Evolutionary conservation across 1,139 yeast genomes (phyloP).

Genomic region (Lodderomyces parapsilosis): DNA sequence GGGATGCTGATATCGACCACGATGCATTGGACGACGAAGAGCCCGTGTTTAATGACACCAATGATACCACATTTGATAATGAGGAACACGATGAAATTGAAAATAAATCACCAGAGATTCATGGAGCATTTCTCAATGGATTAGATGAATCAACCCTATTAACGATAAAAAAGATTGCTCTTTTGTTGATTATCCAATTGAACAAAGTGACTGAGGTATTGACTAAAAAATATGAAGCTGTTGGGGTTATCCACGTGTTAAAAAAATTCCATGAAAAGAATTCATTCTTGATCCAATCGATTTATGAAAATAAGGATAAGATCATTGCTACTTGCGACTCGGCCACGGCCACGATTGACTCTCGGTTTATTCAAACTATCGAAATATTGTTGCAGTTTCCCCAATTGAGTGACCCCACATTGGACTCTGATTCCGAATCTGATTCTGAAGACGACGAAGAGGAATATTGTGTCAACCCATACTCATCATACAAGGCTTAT

Average conservation of each 20-base stretch:
- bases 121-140: constrained; percentile 53
- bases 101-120: constrained; percentile 44
- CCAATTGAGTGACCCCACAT: constrained; percentile 10
- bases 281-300: constrained; percentile 23
- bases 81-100: constrained; percentile 15
- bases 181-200: constrained; percentile 47
- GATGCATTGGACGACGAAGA: constrained; percentile 13
- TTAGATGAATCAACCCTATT: constrained; percentile 43
- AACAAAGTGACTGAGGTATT: constrained; percentile 54
- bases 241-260: constrained; percentile 43
- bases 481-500: not conserved
- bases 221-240: constrained; percentile 48
- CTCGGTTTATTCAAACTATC: constrained; percentile 22
- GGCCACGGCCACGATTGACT: constrained; percentile 12
- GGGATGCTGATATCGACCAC: constrained; percentile 9
- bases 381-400: constrained; percentile 32
- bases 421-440: constrained; percentile 10
- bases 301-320: constrained; percentile 24
- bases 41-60: constrained; percentile 13
- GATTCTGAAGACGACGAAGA: constrained; percentile 13
- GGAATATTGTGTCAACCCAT: constrained; percentile 1
- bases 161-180: constrained; percentile 42
- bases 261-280: constrained; percentile 31
- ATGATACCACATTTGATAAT: constrained; percentile 15
- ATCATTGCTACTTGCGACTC: not conserved